Conservation (phyloP, 2,329 filamentous ascomycete genomes). For the Leptographium procerum region DNA sequence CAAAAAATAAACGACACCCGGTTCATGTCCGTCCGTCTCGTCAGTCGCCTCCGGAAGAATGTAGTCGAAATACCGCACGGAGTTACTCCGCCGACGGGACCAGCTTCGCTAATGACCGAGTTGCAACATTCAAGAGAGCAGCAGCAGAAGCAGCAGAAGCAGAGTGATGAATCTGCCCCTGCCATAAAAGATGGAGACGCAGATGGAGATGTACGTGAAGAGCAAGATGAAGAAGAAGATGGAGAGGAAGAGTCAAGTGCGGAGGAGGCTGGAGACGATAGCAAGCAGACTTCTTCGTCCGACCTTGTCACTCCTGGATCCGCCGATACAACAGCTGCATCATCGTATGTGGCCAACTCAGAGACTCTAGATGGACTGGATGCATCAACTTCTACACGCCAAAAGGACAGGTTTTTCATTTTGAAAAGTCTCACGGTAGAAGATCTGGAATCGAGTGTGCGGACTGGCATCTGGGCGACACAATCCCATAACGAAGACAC, state of each 20-base stretch:
- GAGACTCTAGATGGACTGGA: background rate
- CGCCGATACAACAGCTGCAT: background rate
- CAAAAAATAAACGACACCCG: constrained; percentile 80
- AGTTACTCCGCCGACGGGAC: constrained; percentile 42
- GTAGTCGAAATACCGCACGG: constrained; percentile 34
- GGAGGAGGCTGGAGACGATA: background rate
- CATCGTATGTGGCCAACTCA: background rate
- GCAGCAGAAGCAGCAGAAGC: background rate
- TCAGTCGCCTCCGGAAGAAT: constrained; percentile 65
- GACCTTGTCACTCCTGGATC: constrained; percentile 4
- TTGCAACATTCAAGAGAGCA: constrained; percentile 5
- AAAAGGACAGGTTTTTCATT: constrained; percentile 74
- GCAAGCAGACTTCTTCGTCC: background rate
- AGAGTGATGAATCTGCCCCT: background rate
- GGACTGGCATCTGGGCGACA: constrained; percentile 84
- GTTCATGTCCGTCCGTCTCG: constrained; percentile 74
- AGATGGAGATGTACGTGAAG: background rate
- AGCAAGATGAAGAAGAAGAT: background rate
- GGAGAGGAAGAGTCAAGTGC: background rate
- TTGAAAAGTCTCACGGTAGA: constrained; percentile 87
- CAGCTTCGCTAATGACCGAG: constrained; percentile 25
- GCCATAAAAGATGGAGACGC: background rate
- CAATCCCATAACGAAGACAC: constrained; percentile 85
- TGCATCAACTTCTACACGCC: too few species aligned
- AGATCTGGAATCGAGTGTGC: constrained; percentile 79